Percentiles rank a stretch among this genome's conserved stretches.
phyloP scores from a whole-genome alignment of 2,329 filamentous ascomycete species.

The Aspergillus tubingensis region DNA sequence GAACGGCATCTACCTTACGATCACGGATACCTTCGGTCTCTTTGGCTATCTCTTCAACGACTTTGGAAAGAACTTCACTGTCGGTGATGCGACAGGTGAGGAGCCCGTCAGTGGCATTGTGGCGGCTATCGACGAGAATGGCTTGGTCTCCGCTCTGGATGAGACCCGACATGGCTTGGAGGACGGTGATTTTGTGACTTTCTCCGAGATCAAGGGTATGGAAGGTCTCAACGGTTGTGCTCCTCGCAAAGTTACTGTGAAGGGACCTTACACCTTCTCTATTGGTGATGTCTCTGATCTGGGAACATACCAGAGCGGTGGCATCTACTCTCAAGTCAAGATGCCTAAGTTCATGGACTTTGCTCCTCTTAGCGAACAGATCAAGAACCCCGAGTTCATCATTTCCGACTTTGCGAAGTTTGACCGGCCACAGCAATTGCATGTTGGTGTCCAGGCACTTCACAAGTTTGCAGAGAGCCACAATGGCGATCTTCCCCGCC shows the following conservation, averaged over 20 bases:
- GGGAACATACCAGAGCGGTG: slow-evolving; percentile 83
- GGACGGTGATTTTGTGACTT: slow-evolving; percentile 95
- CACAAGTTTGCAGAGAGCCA: slow-evolving; percentile 80
- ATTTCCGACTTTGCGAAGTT: slow-evolving; percentile 98
- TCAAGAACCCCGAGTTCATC: slow-evolving; percentile 85
- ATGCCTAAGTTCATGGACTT: slow-evolving; percentile 95
- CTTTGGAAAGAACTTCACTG: slow-evolving; percentile 90
- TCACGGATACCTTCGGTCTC: slow-evolving; percentile 86
- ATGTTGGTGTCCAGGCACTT: slow-evolving; percentile 88
- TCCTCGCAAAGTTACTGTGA: slow-evolving; percentile 88
- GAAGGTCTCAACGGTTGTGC: slow-evolving; percentile 79
- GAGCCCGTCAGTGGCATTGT: slow-evolving; percentile 84
- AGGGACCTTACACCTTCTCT: slow-evolving; percentile 95
- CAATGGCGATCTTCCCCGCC: slow-evolving; percentile 70
- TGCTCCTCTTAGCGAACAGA: slow-evolving; percentile 72
- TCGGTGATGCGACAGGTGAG: slow-evolving; percentile 88
- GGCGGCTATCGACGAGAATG: slow-evolving; percentile 84
- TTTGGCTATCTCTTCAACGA: slow-evolving; percentile 97
- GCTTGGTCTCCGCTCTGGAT: slow-evolving; percentile 87
- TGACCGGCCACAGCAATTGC: slow-evolving; percentile 87
- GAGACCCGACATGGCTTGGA: slow-evolving; percentile 93
- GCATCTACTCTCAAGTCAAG: slow-evolving; percentile 93
- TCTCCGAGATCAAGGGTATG: slow-evolving; percentile 91
- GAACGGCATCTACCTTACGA: slow-evolving; percentile 87
- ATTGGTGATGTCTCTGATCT: slow-evolving; percentile 89